Base-by-base conservation (phyloP, 805 yeast genomes). In the Nakazawaea holstii region DNA sequence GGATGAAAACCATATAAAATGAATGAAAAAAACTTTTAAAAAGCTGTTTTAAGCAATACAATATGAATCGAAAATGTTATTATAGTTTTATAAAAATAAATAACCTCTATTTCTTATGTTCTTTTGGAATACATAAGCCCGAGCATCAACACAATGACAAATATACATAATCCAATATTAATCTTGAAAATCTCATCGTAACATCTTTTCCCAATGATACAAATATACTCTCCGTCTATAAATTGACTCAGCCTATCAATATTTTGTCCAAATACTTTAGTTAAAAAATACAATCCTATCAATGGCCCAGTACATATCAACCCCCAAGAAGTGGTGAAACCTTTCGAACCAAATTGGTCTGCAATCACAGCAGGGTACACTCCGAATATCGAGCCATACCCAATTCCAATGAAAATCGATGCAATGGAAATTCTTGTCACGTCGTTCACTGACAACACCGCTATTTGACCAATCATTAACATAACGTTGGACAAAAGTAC, bases 261-360 rank as follows among this genome's bases (percentile, higher is more conserved):
- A 30, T 77, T 73, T 8, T 54, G 48, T 1, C 88, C 89, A 53
- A 86, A 75, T 42, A 72, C 66, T 48, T 72, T 73, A 42, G 82
- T 79, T 51, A 84, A 68, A 2, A 69, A 43, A 54, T 76, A 78
- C 36, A 85, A 73, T 0, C 77, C 66, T 4, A 78, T 39, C 17
- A 84, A 64, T 1, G 89, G 88, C 7, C 91, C 91, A 0, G 89
- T 80, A 24, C 90, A 82, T 13, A 80, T 64, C 36, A 85, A 64
- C 0, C 92, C 89, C 92, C 94, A 86, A 1, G 83, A 72, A 0
- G 91, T 83, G 20, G 89, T 80, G 59, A 84, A 86, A 0, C 80
- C 74, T 6, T 65, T 70, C 0, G 87, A 74, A 2, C 91, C 91
- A 65, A 84, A 84, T 11, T 71, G 67, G 52, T 86, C 95, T 0